Conservation (phyloP, 2,329 filamentous ascomycete species). For the Trichophyton equinum region DNA sequence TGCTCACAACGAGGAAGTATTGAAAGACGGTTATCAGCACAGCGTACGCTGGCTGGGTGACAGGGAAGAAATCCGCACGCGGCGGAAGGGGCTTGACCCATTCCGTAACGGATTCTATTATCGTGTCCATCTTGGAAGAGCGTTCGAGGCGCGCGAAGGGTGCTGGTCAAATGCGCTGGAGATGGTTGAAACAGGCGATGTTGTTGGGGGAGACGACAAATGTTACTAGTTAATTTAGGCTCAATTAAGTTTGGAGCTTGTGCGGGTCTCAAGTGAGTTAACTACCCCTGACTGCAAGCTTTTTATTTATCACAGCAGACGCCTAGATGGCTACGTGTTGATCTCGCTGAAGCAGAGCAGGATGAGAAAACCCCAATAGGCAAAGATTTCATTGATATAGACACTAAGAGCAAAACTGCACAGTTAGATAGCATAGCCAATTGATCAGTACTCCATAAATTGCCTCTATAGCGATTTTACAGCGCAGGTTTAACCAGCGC, state of each 20-base stretch:
- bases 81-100: slow-evolving; percentile 18
- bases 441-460: background rate
- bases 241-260: slow-evolving; percentile 44
- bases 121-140: slow-evolving; percentile 45
- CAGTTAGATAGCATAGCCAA: background rate
- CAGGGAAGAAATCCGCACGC: slow-evolving; percentile 21
- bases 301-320: no score
- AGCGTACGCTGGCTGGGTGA: slow-evolving; percentile 29
- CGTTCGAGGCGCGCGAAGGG: slow-evolving; percentile 56
- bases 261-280: slow-evolving; percentile 49
- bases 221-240: slow-evolving; percentile 59
- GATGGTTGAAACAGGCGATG: background rate
- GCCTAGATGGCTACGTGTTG: no score
- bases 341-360: no score
- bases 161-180: slow-evolving; percentile 46
- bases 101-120: slow-evolving; percentile 15
- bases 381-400: background rate
- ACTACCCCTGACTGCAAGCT: slow-evolving; percentile 45
- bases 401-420: background rate
- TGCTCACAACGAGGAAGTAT: slow-evolving; percentile 32
- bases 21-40: slow-evolving; percentile 28
- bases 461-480: background rate
- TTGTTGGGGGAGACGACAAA: slow-evolving; percentile 53
- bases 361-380: no score
- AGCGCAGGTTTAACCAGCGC: slow-evolving; percentile 16